Evolutionary conservation across 768 basidiomycete species (phyloP).

Genomic region (Trametes coccinea): DNA sequence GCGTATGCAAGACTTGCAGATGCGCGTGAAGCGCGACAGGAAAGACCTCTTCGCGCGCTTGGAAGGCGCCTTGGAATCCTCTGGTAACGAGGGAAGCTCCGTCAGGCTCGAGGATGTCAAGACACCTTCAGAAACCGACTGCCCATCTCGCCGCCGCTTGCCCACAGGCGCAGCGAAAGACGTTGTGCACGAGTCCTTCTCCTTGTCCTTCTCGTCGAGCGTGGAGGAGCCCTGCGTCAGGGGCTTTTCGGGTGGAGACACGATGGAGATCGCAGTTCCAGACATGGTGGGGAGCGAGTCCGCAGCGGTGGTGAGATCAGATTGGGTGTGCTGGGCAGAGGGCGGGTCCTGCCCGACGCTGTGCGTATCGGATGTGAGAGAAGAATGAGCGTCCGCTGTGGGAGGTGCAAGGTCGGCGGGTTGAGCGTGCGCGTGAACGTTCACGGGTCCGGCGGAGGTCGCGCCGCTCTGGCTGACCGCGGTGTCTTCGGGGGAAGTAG

Average conservation of each 20-base stretch:
- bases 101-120: slow-evolving; percentile 32
- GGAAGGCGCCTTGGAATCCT: slow-evolving; percentile 29
- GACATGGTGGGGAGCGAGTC: slow-evolving; percentile 16
- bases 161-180: slow-evolving; percentile 39
- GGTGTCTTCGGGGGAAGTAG: not conserved
- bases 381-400: slow-evolving; percentile 17
- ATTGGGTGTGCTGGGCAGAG: slow-evolving; percentile 17
- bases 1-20: slow-evolving; percentile 64
- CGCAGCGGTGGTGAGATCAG: slow-evolving; percentile 9
- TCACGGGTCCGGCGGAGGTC: slow-evolving; percentile 7
- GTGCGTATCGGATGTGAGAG: slow-evolving; percentile 14
- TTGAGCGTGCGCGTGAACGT: not conserved
- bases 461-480: slow-evolving; percentile 5
- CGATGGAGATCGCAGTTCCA: slow-evolving; percentile 15
- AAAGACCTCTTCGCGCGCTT: slow-evolving; percentile 50
- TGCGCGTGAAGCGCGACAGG: slow-evolving; percentile 55
- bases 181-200: slow-evolving; percentile 39
- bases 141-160: slow-evolving; percentile 31
- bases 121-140: slow-evolving; percentile 33
- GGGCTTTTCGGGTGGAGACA: slow-evolving; percentile 1
- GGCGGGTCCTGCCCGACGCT: slow-evolving; percentile 22
- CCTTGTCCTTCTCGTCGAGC: slow-evolving; percentile 33
- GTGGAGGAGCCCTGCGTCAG: slow-evolving; percentile 1
- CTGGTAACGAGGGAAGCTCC: slow-evolving; percentile 24
- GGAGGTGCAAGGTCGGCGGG: slow-evolving; percentile 8